Percentiles rank a stretch among this genome's conserved stretches.
These are phyloP conservation scores for Acrocalymma vagum DNA, from an alignment of 2,329 filamentous ascomycete species.

Conservation along the genomic window DNA sequence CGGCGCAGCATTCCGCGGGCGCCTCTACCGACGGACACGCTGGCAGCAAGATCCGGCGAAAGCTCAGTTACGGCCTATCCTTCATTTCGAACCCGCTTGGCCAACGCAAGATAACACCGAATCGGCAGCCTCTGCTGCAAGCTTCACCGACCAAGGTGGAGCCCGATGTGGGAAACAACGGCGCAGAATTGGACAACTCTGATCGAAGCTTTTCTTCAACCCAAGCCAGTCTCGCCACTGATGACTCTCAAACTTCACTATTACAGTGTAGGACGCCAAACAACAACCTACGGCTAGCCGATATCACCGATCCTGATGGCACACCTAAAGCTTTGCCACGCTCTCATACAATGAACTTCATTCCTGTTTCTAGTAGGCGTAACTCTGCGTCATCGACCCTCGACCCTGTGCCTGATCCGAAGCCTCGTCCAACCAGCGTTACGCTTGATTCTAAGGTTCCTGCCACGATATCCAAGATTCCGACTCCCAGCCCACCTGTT, in stretches of 20 bases:
- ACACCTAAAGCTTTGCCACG: slow-evolving; percentile 33
- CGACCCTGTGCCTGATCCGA: slow-evolving; percentile 9
- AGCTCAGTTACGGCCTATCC: slow-evolving; percentile 42
- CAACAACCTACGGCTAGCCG: not conserved
- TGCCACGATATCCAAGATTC: slow-evolving; percentile 34
- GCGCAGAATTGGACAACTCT: slow-evolving; percentile 6
- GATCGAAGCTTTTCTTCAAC: slow-evolving; percentile 19
- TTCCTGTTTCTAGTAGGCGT: slow-evolving; percentile 32
- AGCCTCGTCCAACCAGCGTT: slow-evolving; percentile 3
- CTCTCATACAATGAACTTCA: slow-evolving; percentile 42
- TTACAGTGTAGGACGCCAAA: slow-evolving; percentile 2
- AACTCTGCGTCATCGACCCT: slow-evolving; percentile 14
- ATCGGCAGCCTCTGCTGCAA: slow-evolving; percentile 15
- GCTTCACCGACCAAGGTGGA: slow-evolving; percentile 19
- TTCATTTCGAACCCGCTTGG: slow-evolving; percentile 40
- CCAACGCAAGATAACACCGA: slow-evolving; percentile 35
- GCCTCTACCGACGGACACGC: slow-evolving; percentile 15
- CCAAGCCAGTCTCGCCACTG: slow-evolving; percentile 1
- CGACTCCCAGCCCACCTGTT: slow-evolving; percentile 34
- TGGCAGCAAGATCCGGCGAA: slow-evolving; percentile 39
- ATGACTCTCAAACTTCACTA: slow-evolving; percentile 2
- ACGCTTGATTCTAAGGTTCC: slow-evolving; percentile 13
- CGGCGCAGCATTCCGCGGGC: slow-evolving; percentile 15
- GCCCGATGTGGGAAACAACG: slow-evolving; percentile 11
- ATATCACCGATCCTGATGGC: slow-evolving; percentile 14